Evolutionary conservation across 371 early-diverging fungal species (phyloP).

Genomic region (Apophysomyces trapeziformis): DNA sequence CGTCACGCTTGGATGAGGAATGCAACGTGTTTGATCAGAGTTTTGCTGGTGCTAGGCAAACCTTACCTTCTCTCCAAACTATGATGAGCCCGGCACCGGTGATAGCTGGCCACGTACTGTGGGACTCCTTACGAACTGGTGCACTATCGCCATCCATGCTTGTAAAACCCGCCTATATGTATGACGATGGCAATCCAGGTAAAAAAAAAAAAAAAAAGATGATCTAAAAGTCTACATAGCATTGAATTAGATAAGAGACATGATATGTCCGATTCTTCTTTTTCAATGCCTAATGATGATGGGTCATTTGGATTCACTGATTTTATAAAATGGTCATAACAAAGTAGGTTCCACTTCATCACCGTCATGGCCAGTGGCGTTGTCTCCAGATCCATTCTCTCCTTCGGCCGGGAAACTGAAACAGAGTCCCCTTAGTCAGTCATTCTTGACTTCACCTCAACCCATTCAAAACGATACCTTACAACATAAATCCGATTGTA

Average conservation of each 20-base stretch:
- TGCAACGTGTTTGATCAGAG: slow-evolving; percentile 16
- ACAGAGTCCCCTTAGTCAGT: neutral
- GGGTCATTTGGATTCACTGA: too few species aligned
- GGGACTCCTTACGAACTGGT: slow-evolving; percentile 74
- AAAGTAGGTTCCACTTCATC: too few species aligned
- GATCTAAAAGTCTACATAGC: neutral
- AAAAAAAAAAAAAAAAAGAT: neutral
- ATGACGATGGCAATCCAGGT: slow-evolving; percentile 16
- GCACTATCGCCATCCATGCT: slow-evolving; percentile 81
- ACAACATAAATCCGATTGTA: neutral
- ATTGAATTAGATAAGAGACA: neutral
- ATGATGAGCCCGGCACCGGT: slow-evolving; percentile 49
- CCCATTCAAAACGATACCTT: neutral
- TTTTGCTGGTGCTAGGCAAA: slow-evolving; percentile 18
- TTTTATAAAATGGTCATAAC: too few species aligned
- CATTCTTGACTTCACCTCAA: neutral
- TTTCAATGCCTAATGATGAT: too few species aligned
- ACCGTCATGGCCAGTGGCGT: too few species aligned
- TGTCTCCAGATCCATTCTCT: neutral
- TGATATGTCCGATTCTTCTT: too few species aligned
- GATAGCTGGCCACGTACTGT: slow-evolving; percentile 54
- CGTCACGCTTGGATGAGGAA: slow-evolving; percentile 11
- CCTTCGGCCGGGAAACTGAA: neutral
- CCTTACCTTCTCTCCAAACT: slow-evolving; percentile 48
- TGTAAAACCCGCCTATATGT: slow-evolving; percentile 65